These are phyloP conservation scores for Pouteria glomerata DNA, from an alignment of 148 eudicot genomes.

Conservation along the genomic window DNA sequence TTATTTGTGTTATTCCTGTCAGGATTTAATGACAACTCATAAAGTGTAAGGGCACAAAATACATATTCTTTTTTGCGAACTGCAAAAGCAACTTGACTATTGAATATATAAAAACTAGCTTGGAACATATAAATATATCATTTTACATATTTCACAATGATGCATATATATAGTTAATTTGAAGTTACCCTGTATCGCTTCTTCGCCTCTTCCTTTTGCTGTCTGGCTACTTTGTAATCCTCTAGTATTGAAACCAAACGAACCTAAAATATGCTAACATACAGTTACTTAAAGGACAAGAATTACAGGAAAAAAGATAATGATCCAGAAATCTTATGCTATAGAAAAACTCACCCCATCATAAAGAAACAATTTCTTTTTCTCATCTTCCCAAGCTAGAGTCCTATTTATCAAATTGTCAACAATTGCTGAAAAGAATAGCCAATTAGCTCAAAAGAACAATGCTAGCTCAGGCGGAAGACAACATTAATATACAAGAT, in stretches of 20 bases:
- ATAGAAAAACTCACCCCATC: conserved; percentile 53
- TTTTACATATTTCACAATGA: neutral
- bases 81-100: neutral
- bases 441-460: conserved; percentile 11
- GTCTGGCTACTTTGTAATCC: conserved; percentile 70
- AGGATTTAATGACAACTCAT: neutral
- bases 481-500: neutral
- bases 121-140: neutral
- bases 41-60: neutral
- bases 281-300: conserved; percentile 1
- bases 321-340: neutral
- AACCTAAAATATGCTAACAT: conserved; percentile 33
- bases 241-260: conserved; percentile 79
- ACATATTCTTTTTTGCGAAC: neutral
- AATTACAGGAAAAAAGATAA: neutral
- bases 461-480: conserved; percentile 2
- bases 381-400: conserved; percentile 72
- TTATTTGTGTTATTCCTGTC: neutral
- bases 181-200: conserved; percentile 58
- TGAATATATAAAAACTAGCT: neutral
- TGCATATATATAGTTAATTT: neutral
- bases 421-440: conserved; percentile 47
- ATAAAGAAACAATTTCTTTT: conserved; percentile 58
- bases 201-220: conserved; percentile 76
- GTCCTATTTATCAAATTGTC: conserved; percentile 67